Evolutionary conservation across 805 yeast species (phyloP).

Genomic region (Lipomyces lipofer): DNA sequence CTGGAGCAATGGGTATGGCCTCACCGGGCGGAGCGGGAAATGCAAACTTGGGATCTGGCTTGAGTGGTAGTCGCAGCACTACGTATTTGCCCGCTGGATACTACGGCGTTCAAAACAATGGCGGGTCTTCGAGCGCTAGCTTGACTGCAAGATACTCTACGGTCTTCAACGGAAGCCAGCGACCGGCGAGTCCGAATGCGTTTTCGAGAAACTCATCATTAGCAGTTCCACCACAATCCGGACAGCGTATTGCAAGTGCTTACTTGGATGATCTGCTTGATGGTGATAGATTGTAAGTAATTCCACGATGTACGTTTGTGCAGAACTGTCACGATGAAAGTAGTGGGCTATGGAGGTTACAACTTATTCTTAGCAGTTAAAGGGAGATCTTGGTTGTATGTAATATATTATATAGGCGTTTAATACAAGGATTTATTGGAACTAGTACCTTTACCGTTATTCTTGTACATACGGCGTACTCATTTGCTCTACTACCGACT

Average conservation of each 20-base stretch:
- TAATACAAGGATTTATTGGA: background rate
- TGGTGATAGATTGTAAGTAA: constrained; percentile 12
- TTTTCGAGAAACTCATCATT: constrained; percentile 7
- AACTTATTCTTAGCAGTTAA: no score
- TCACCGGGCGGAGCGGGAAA: constrained; percentile 4
- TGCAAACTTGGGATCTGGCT: background rate
- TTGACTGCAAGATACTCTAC: constrained; percentile 9
- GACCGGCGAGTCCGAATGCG: constrained; percentile 13
- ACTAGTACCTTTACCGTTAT: no score
- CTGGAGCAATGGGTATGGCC: constrained; percentile 41
- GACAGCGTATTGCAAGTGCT: constrained; percentile 42
- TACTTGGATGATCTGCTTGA: constrained; percentile 42
- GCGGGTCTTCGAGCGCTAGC: constrained; percentile 8
- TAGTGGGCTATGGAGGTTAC: no score
- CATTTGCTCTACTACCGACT: no score
- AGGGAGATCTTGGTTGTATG: no score
- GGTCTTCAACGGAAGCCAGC: background rate
- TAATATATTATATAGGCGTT: no score
- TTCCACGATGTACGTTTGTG: no score
- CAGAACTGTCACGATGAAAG: no score
- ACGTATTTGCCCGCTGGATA: constrained; percentile 30
- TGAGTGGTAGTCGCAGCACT: constrained; percentile 12
- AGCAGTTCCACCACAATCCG: constrained; percentile 9
- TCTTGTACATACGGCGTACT: no score
- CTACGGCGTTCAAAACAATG: constrained; percentile 18